Evolutionary conservation across 192 early-diverging fungal species (phyloP), one percentile per base, ranked within the genome.

Genomic region (Coemansia sp.): DNA sequence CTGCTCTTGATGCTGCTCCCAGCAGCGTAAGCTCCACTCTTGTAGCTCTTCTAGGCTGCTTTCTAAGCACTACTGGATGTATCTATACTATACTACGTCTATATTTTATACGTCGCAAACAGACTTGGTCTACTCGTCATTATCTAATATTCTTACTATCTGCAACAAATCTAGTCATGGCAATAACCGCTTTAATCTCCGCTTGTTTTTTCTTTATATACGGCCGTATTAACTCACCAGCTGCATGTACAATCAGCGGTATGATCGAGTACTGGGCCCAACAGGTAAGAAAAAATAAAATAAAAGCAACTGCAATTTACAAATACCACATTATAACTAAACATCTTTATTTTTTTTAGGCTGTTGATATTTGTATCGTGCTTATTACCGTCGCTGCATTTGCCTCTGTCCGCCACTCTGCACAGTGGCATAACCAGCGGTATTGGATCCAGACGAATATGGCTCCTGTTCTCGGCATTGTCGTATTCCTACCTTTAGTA

Each of bases 201-300:
- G 72, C 66, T 5, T 58, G 61, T 13, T 68, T 83, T 20, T 83
- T 62, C 50, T 53, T 83, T 1, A 70, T 83, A 0, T 83, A 64
- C 22, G 80, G 80, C 2, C 72, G 77, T 13, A 72, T 78, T 47
- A 44, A 76, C 10, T 76, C 69, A 1, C 55, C 41, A 0, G 62
- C 68, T 3, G 76, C 77, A 24, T 84, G 76, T 57, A 79, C 77
- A 2, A 71, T 78, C 13, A 49, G 76, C 57, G 81, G 76, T 6
- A 84, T 84, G 77, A 34, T 75, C n/a, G 71, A 75, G 41, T 75
- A 72, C 20, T 79, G 76, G 76, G 63, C 74, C 11, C 76, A 84
- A 16, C 76, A 78, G 73, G 74, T 62, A 81, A 74, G 43, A 16
- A 36, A 24, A 36, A 43, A 41, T 20, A 65, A 15, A 55, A 55